Conservation (phyloP, 2,329 filamentous ascomycete species). For the Aspergillus intermedius region DNA sequence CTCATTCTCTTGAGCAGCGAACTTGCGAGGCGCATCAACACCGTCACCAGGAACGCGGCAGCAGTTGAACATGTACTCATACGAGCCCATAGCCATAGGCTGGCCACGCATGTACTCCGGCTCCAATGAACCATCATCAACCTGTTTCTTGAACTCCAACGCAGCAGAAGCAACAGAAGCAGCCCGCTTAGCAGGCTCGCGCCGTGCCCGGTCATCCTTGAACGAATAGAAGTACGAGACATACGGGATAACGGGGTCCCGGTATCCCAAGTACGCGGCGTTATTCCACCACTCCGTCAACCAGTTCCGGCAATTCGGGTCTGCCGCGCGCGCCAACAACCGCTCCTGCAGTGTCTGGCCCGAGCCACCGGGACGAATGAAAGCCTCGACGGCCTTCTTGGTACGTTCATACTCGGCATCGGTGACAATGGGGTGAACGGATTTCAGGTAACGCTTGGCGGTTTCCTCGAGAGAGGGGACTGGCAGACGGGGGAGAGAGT, state of each 20-base stretch:
- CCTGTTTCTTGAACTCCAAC: slow-evolving; percentile 90
- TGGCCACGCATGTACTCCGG: slow-evolving; percentile 98
- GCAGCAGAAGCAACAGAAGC: slow-evolving; percentile 80
- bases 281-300: slow-evolving; percentile 98
- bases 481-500: slow-evolving; percentile 57
- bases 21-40: slow-evolving; percentile 78
- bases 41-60: slow-evolving; percentile 77
- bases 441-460: slow-evolving; percentile 58
- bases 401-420: slow-evolving; percentile 54
- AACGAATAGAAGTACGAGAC: slow-evolving; percentile 99
- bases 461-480: slow-evolving; percentile 61
- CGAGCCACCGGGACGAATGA: slow-evolving; percentile 76
- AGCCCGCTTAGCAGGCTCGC: slow-evolving; percentile 85
- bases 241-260: slow-evolving; percentile 93
- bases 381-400: slow-evolving; percentile 78
- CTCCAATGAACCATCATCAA: slow-evolving; percentile 75
- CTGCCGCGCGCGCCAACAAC: slow-evolving; percentile 68
- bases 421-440: slow-evolving; percentile 57
- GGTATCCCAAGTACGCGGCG: slow-evolving; percentile 82
- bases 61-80: slow-evolving; percentile 98
- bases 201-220: slow-evolving; percentile 80
- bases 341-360: slow-evolving; percentile 84
- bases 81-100: slow-evolving; percentile 96
- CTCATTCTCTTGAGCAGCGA: slow-evolving; percentile 65
- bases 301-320: slow-evolving; percentile 86